These are phyloP conservation scores for Skeletonema tropicum DNA, from an alignment of 108 stramenopile species.

Conservation along the genomic window DNA sequence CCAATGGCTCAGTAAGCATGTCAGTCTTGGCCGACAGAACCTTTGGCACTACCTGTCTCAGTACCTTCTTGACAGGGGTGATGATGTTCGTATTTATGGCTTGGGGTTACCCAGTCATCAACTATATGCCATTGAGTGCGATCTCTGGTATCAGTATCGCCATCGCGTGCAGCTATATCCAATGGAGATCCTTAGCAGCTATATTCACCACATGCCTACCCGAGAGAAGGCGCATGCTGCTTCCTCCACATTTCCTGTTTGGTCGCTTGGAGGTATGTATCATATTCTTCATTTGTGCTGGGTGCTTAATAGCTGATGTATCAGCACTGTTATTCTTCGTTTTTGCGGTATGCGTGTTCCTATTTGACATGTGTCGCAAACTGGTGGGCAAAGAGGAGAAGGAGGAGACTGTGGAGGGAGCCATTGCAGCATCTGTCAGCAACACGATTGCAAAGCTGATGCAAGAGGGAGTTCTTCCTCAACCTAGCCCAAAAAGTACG, in stretches of 20 bases:
- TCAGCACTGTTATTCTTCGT: neutral
- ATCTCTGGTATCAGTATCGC: constrained; percentile 37
- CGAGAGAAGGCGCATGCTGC: constrained; percentile 14
- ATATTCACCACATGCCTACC: constrained; percentile 37
- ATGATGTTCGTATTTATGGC: constrained; percentile 24
- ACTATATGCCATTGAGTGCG: constrained; percentile 40
- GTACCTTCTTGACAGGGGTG: constrained; percentile 40
- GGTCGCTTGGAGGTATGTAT: neutral
- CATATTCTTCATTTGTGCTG: neutral
- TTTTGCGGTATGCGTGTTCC: neutral
- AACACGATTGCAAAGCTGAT: neutral
- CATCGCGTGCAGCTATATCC: constrained; percentile 44
- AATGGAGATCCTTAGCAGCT: constrained; percentile 45
- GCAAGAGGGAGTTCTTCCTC: neutral
- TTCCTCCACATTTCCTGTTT: constrained; percentile 42
- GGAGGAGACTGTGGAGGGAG: neutral
- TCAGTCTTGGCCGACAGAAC: constrained; percentile 44
- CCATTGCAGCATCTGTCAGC: neutral
- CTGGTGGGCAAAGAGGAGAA: neutral
- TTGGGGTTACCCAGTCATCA: constrained; percentile 42
- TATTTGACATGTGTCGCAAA: neutral
- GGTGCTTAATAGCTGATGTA: neutral
- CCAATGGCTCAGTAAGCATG: constrained; percentile 32
- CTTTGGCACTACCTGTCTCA: constrained; percentile 47
- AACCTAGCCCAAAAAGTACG: neutral